Evolutionary conservation across 2,329 filamentous ascomycete species (phyloP), one percentile per base, ranked within the genome.

Genomic region (Phaeomoniella chlamydospora): DNA sequence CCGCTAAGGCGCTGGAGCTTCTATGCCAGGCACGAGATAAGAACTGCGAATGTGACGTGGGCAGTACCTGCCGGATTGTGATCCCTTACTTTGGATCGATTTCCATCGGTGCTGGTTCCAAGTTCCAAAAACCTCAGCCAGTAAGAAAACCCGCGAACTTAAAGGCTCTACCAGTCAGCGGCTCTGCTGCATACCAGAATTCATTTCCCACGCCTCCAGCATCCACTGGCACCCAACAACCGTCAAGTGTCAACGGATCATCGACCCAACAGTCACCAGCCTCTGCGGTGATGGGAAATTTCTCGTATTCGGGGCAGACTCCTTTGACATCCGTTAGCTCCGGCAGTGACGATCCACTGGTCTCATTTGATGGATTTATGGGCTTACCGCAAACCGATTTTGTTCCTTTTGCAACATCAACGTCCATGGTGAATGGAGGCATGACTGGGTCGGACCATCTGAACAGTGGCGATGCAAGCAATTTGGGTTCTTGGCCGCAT

Each of bases 31-130:
- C 44, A 6, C 41, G 49, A 17, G 40, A 48, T 16, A 49, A 43
- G 15, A 26, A 26, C 9, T 26, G 22, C n/a, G 22, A 26, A 26
- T 18, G 18, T 37, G 51, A 43, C 29, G 35, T 37, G 36, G 36
- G 39, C 15, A 37, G 43, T 5, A 49, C 44, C 4, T 61, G 55
- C 42, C 59, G 61, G 43, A 54, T 62, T 13, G 55, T 56, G 4
- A 56, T 66, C 15, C 62, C 62, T 2, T 65, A 61, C 39, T 64
- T 65, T 50, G 59, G 68, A 15, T 64, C 55, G 6, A 54, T 61
- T 19, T 50, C 51, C 5, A 50, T 61, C 5, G 50, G 53, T 4
- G 46, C 50, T 4, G 55, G 56, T 18, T 50, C 51, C 22, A 54
- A 54, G 9, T 51, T 55, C 18, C 41, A 45, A 10, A 43, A 46